Evolutionary conservation across 345 rosid species (phyloP).

Genomic region (Eucalyptus grandis): DNA sequence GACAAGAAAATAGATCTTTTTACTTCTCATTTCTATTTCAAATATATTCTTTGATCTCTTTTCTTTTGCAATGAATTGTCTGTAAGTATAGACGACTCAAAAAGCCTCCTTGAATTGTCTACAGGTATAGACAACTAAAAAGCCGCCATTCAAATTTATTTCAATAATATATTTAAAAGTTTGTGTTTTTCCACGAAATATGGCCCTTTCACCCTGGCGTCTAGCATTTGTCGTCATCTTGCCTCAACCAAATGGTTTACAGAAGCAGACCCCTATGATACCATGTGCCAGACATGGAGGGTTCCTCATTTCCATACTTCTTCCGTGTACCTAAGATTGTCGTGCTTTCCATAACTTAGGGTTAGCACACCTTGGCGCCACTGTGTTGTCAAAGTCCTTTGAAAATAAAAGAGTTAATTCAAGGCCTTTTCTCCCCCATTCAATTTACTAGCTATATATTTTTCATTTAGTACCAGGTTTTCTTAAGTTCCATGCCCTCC

Average conservation of each 20-base stretch:
- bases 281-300: not conserved
- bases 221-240: not conserved
- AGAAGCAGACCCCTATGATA: not conserved
- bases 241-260: not conserved
- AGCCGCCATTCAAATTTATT: not conserved
- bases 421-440: not conserved
- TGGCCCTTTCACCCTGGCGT: not conserved
- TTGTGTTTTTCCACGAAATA: not conserved
- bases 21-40: rapidly evolving
- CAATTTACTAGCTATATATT: slow-evolving; percentile 66
- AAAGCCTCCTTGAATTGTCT: not conserved
- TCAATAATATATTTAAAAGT: not conserved
- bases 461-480: not conserved
- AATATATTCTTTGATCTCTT: rapidly evolving
- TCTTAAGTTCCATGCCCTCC: not conserved
- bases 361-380: not conserved
- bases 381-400: not conserved
- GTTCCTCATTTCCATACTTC: not conserved
- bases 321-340: not conserved
- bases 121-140: rapidly evolving
- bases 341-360: not conserved
- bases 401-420: not conserved
- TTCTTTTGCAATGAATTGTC: no score
- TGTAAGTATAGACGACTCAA: not conserved
- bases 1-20: rapidly evolving